Evolutionary conservation across 495 filamentous ascomycete species (phyloP), one percentile per base, ranked within the genome.

Genomic region (Trichoderma parareesei): DNA sequence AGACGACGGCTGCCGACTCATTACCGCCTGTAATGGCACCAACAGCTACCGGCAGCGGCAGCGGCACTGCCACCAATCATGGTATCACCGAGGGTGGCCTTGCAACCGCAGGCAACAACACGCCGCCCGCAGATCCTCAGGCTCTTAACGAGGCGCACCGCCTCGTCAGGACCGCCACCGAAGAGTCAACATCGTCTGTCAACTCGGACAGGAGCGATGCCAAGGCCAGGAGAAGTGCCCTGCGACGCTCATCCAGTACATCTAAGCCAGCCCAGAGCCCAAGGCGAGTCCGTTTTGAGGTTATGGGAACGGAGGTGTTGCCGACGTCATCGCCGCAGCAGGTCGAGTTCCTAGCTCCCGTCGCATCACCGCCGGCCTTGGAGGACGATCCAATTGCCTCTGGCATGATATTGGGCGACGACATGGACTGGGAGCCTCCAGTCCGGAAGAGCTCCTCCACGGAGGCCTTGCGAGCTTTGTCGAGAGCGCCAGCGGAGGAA

Each of bases 221-320:
- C 5, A 72, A 73, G 38, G 62, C 68, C 20, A 76, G 75, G 38
- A 74, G 80, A 42, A 84, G 82, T 66, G 81, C 81, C 44, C 69
- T 84, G 38, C 78, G 82, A 37, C 74, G 81, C 48, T 74, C 78
- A 13, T 82, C 80, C 14, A 74, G 71, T 10, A 72, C 65, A 60
- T 73, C 67, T 61, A 77, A 76, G 16, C 70, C 68, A 27, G 82
- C 78, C 44, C 65, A 43, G 53, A 84, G 82, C 64, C 81, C 81
- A 4, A 77, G 81, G 13, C 74, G 80, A 61, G 82, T 85, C 35
- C 81, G 82, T 33, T 85, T 85, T 62, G 77, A 82, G 37, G 75
- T 83, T 38, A 72, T 76, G 66, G 81, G 80, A 38, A 74, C 77
- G 66, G 81, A 84, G 68, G 79, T 85, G 63, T 73, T 80, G 65